Percentiles rank a stretch among this genome's conserved stretches.
phyloP scores from a whole-genome alignment of 2,329 filamentous ascomycete species.

The Endoconidiophora laricicola region DNA sequence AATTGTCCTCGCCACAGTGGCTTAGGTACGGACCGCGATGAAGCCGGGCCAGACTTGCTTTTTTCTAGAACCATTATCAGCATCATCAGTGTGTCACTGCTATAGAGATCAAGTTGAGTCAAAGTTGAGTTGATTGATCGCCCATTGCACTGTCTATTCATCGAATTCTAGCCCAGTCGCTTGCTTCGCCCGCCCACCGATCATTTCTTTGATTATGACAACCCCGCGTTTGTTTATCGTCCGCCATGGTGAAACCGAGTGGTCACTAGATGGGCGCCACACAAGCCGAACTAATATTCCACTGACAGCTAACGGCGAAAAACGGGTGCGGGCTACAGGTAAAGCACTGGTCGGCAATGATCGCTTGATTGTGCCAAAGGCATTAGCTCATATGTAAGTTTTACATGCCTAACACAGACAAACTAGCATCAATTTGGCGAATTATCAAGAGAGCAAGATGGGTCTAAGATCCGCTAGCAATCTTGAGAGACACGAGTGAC shows the following conservation, averaged over 20 bases:
- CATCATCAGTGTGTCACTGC: background rate
- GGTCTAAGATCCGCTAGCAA: too few relatives aligned
- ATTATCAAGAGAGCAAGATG: too few relatives aligned
- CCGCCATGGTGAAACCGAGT: slow-evolving; percentile 89
- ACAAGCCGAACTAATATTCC: slow-evolving; percentile 78
- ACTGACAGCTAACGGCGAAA: slow-evolving; percentile 66
- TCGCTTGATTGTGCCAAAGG: slow-evolving; percentile 65
- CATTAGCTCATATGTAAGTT: slow-evolving; percentile 64
- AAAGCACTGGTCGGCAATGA: slow-evolving; percentile 71
- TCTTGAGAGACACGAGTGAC: too few relatives aligned
- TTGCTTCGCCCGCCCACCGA: background rate
- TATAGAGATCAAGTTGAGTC: background rate
- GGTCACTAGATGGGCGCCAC: slow-evolving; percentile 74
- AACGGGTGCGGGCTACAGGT: slow-evolving; percentile 58
- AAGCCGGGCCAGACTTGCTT: background rate
- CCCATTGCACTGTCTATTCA: background rate
- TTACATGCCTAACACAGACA: slow-evolving; percentile 1
- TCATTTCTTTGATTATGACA: slow-evolving; percentile 17
- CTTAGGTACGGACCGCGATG: too few relatives aligned
- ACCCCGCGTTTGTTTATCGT: slow-evolving; percentile 65
- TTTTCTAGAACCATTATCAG: background rate
- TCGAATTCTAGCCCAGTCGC: background rate
- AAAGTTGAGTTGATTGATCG: background rate
- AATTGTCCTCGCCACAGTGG: too few relatives aligned
- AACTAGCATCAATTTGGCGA: slow-evolving; percentile 1